These are phyloP conservation scores for Mimosa pudica DNA, from an alignment of 306 rosid genomes.

Conservation along the genomic window DNA sequence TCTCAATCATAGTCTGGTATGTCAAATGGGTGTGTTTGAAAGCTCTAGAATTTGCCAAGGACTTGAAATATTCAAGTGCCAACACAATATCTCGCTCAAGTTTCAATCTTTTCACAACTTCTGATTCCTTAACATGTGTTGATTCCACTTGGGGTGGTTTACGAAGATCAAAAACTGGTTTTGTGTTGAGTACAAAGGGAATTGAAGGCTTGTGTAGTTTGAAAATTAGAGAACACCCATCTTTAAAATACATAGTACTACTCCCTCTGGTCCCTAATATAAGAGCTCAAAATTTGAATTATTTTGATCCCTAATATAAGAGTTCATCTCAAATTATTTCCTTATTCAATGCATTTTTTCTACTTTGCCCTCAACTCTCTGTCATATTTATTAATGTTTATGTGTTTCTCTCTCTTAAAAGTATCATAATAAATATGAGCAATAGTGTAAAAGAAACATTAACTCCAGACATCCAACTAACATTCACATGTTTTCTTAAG, in stretches of 20 bases:
- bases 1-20: constrained; percentile 66
- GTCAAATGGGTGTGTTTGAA: constrained; percentile 79
- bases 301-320: too few species aligned
- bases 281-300: background rate
- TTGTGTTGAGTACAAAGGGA: constrained; percentile 65
- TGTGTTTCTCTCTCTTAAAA: too few species aligned
- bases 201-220: constrained; percentile 62
- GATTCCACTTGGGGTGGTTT: constrained; percentile 38
- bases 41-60: constrained; percentile 56
- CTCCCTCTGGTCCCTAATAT: background rate
- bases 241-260: constrained; percentile 61
- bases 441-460: too few species aligned
- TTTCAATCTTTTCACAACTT: constrained; percentile 50
- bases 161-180: constrained; percentile 43
- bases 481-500: too few species aligned
- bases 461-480: too few species aligned
- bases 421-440: too few species aligned
- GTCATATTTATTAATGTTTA: too few species aligned
- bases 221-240: constrained; percentile 64
- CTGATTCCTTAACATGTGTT: constrained; percentile 44
- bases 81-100: constrained; percentile 38
- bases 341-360: too few species aligned
- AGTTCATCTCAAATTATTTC: too few species aligned
- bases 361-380: too few species aligned
- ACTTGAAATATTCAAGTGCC: constrained; percentile 66